phyloP scores from a whole-genome alignment of 495 filamentous ascomycete genomes.

The Symbiotaphrina buchneri region DNA sequence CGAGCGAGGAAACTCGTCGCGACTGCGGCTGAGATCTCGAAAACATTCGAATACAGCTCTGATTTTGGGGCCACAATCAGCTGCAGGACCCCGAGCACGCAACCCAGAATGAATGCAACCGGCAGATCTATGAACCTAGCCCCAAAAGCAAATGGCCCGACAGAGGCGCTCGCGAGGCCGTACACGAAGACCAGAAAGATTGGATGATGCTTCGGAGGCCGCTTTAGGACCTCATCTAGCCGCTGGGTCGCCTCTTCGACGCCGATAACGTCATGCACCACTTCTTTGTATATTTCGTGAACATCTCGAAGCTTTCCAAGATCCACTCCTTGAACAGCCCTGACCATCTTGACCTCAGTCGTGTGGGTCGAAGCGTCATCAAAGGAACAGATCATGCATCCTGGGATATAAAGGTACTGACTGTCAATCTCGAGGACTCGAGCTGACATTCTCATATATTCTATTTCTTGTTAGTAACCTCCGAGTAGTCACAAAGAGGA shows the following conservation, averaged over 20 bases:
- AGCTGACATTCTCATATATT: slow-evolving; percentile 81
- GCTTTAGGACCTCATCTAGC: slow-evolving; percentile 40
- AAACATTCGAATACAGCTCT: slow-evolving; percentile 68
- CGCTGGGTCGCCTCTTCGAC: slow-evolving; percentile 61
- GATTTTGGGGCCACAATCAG: slow-evolving; percentile 59
- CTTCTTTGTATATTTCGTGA: slow-evolving; percentile 82
- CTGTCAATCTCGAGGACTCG: slow-evolving; percentile 75
- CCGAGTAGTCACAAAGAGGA: not conserved
- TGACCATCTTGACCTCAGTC: slow-evolving; percentile 77
- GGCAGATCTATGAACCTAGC: slow-evolving; percentile 77
- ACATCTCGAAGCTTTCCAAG: slow-evolving; percentile 65
- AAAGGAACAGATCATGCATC: slow-evolving; percentile 91
- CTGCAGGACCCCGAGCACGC: slow-evolving; percentile 60
- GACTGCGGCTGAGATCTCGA: slow-evolving; percentile 73
- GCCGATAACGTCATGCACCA: slow-evolving; percentile 70
- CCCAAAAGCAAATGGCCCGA: slow-evolving; percentile 79
- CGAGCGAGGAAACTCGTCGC: slow-evolving; percentile 77
- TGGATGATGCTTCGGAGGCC: slow-evolving; percentile 35
- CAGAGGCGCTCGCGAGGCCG: slow-evolving; percentile 55
- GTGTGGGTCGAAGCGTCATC: slow-evolving; percentile 80
- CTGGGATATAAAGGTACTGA: slow-evolving; percentile 81
- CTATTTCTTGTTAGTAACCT: slow-evolving; percentile 9
- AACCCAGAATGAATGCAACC: slow-evolving; percentile 67
- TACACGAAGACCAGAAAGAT: slow-evolving; percentile 52
- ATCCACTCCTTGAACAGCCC: slow-evolving; percentile 54